Conservation (phyloP, 805 yeast species). For the Allodekkera sacchari region DNA sequence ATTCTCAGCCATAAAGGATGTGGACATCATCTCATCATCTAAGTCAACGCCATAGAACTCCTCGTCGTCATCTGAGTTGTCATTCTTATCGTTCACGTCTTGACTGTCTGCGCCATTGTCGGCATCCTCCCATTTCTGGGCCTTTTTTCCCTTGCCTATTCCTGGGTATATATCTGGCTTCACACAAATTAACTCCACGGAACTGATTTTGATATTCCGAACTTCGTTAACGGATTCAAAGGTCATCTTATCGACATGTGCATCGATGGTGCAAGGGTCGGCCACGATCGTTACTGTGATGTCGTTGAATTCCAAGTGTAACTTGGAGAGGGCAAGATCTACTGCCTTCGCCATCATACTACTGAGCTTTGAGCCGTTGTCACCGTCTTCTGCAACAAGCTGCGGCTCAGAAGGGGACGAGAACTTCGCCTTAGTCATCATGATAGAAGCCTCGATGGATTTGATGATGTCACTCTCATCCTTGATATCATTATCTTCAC, state of each 20-base stretch:
- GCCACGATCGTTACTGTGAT: conserved; percentile 40
- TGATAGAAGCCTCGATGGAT: conserved; percentile 4
- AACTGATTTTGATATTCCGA: conserved; percentile 32
- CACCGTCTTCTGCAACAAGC: conserved; percentile 7
- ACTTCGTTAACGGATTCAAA: conserved; percentile 38
- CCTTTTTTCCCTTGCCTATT: too few relatives aligned
- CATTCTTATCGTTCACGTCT: neutral
- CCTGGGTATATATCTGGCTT: conserved; percentile 31
- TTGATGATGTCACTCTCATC: conserved; percentile 21
- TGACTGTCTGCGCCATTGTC: conserved; percentile 3
- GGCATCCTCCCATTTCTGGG: conserved; percentile 4
- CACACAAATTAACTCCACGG: conserved; percentile 31
- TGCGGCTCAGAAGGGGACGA: conserved; percentile 1
- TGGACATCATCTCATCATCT: conserved; percentile 29
- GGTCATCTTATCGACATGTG: conserved; percentile 23
- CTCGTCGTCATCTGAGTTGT: conserved; percentile 6
- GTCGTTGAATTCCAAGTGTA: conserved; percentile 42
- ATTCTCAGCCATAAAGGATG: conserved; percentile 23
- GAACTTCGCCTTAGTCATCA: conserved; percentile 6
- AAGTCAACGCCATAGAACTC: conserved; percentile 26
- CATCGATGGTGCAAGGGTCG: conserved; percentile 32
- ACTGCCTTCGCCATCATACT: conserved; percentile 56
- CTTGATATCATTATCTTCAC: conserved; percentile 10
- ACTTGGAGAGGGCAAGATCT: conserved; percentile 56
- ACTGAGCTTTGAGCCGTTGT: conserved; percentile 26